Evolutionary conservation across 106 monocot species (phyloP), one percentile per base, ranked within the genome.

Genomic region (Dendrobium officinale): DNA sequence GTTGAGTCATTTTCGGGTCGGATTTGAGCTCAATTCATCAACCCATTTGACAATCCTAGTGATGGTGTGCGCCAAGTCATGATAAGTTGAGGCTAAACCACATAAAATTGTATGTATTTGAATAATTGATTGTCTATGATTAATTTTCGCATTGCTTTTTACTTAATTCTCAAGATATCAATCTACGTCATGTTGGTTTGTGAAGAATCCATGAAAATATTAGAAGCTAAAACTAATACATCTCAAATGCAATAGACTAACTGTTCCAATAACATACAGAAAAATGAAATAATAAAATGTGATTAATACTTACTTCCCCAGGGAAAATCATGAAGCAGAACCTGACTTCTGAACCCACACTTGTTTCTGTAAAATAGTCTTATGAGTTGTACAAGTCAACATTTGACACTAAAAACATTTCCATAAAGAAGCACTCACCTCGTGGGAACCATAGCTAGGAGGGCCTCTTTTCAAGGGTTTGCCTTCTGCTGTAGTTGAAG

Each of bases 301-400:
- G 64, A 66, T 24, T 26, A 79, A 8, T 42, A 45, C 79, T 79
- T 75, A 88, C 85, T 22, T 73, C 67, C 22, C 24, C 64, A 66
- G 22, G 24, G 20, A 42, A 55, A 56, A 54, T 85, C 80, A 90
- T 58, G 90, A 81, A 26, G 80, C 88, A 67, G 85, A 86, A 56
- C 87, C 85, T 20, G 88, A 81, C 77, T 90, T 90, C 75, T 90
- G 90, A 81, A 90, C 88, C 90, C 90, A 90, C 29, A 90, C 85
- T 82, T 88, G 90, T 75, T 70, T 87, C 90, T 90, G 85, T 79
- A 83, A 29, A 81, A 9, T 2, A 77, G 22, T 59, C 29, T 10
- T 1, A 72, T 22, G 8, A 75, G 5, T 45, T 51, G 10, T 13
- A 51, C 45, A 42, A 72, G 8, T 79, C 73, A 49, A 8, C 26